These are phyloP conservation scores for Mycena leptocephala DNA, from an alignment of 768 basidiomycete genomes.

Conservation along the genomic window DNA sequence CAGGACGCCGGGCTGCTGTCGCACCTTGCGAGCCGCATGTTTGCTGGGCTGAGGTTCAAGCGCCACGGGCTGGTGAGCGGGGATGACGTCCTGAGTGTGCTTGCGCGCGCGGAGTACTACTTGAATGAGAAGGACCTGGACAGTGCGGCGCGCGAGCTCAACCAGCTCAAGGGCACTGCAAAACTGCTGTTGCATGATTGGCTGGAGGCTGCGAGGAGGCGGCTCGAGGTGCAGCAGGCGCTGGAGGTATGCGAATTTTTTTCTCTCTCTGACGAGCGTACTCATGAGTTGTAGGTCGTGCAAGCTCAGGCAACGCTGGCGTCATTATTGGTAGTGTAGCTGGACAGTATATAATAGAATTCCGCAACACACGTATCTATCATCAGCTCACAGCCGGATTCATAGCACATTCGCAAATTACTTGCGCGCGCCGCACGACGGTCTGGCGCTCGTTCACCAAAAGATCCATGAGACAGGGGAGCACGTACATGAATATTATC, in stretches of 20 bases:
- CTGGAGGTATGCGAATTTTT: constrained; percentile 73
- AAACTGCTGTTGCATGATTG: constrained; percentile 86
- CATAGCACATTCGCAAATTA: constrained; percentile 89
- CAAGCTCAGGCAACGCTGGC: constrained; percentile 89
- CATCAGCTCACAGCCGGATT: constrained; percentile 29
- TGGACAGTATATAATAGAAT: constrained; percentile 43
- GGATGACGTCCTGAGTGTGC: constrained; percentile 87
- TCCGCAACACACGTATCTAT: neutral
- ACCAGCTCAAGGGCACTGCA: constrained; percentile 89
- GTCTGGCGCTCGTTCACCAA: constrained; percentile 52
- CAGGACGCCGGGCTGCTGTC: constrained; percentile 91
- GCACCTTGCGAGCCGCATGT: constrained; percentile 84
- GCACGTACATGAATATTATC: constrained; percentile 23
- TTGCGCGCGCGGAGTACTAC: constrained; percentile 92
- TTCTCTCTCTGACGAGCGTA: neutral
- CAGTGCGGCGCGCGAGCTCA: constrained; percentile 90
- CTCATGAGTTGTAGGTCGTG: constrained; percentile 70
- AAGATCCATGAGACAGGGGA: neutral
- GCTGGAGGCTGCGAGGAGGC: constrained; percentile 89
- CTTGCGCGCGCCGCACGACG: constrained; percentile 88
- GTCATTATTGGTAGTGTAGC: constrained; percentile 83
- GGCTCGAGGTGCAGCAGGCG: constrained; percentile 94
- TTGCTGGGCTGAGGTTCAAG: constrained; percentile 86
- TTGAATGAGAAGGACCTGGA: constrained; percentile 95
- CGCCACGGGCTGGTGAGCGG: constrained; percentile 87